Evolutionary conservation across 768 basidiomycete species (phyloP).

Genomic region (Chalciporus pseudorubinellus): DNA sequence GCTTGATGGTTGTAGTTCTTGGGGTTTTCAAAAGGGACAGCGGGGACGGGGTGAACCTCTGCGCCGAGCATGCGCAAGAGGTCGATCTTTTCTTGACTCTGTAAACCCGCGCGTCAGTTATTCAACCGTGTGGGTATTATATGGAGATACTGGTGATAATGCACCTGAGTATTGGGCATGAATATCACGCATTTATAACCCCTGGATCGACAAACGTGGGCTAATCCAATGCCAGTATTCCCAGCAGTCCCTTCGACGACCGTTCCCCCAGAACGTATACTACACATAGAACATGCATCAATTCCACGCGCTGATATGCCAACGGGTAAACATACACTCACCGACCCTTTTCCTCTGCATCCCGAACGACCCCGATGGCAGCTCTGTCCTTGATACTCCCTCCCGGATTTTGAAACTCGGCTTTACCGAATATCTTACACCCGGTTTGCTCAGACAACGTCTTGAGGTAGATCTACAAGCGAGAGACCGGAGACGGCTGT

Average conservation of each 20-base stretch:
- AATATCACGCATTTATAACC: conserved; percentile 99
- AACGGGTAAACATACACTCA: conserved; percentile 36
- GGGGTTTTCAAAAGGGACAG: conserved; percentile 94
- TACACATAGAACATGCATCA: conserved; percentile 21
- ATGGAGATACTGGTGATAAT: conserved; percentile 1
- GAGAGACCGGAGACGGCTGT: neutral
- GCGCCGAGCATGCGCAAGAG: conserved; percentile 96
- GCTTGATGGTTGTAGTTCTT: conserved; percentile 98
- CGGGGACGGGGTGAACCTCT: conserved; percentile 94
- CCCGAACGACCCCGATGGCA: conserved; percentile 80
- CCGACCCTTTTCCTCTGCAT: conserved; percentile 85
- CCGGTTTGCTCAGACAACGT: conserved; percentile 80
- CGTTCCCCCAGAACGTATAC: conserved; percentile 90
- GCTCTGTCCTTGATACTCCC: conserved; percentile 98
- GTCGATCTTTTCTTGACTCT: conserved; percentile 99
- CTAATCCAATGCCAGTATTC: conserved; percentile 95
- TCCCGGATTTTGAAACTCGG: conserved; percentile 98
- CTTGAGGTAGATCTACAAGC: conserved; percentile 74
- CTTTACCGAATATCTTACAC: conserved; percentile 86
- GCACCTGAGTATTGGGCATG: conserved; percentile 93
- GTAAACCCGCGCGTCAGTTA: neutral
- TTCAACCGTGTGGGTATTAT: neutral
- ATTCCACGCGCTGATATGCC: neutral
- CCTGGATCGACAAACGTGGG: conserved; percentile 87
- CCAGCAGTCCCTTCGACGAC: conserved; percentile 98